phyloP scores from a whole-genome alignment of 768 basidiomycete species.

The Hygrophorus russula region DNA sequence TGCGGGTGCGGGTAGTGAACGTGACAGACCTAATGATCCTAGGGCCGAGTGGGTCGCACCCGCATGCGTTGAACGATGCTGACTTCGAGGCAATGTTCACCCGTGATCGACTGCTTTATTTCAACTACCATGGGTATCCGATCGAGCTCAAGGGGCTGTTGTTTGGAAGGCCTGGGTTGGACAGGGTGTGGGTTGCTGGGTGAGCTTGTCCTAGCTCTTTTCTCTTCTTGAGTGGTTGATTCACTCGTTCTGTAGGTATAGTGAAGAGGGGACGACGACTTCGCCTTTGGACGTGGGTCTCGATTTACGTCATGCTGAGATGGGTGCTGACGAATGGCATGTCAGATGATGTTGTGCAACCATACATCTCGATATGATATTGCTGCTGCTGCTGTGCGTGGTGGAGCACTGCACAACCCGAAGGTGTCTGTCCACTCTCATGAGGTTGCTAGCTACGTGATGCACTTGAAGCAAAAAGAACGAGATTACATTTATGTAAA shows the following conservation, averaged over 20 bases:
- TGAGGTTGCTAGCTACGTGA: conserved; percentile 40
- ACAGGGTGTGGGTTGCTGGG: conserved; percentile 46
- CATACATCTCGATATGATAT: conserved; percentile 57
- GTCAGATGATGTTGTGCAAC: conserved; percentile 70
- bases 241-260: conserved; percentile 25
- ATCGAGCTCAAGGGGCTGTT: conserved; percentile 60
- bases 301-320: background rate
- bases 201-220: conserved; percentile 11
- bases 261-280: conserved; percentile 72
- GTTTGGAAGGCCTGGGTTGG: conserved; percentile 39
- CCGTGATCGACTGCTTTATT: conserved; percentile 50
- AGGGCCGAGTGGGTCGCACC: conserved; percentile 55
- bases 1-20: conserved; percentile 82
- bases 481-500: conserved; percentile 47
- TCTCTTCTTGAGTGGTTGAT: background rate
- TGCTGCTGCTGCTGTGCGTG: conserved; percentile 48
- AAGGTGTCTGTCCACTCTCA: conserved; percentile 50
- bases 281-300: conserved; percentile 62
- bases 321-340: background rate
- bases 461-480: conserved; percentile 52
- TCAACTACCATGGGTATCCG: conserved; percentile 82
- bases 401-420: conserved; percentile 39
- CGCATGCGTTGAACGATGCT: conserved; percentile 54
- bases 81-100: conserved; percentile 70
- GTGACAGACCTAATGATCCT: conserved; percentile 87